Evolutionary conservation across 2,329 filamentous ascomycete species (phyloP), one percentile per base, ranked within the genome.

Genomic region (Hawksworthiomyces lignivorus): DNA sequence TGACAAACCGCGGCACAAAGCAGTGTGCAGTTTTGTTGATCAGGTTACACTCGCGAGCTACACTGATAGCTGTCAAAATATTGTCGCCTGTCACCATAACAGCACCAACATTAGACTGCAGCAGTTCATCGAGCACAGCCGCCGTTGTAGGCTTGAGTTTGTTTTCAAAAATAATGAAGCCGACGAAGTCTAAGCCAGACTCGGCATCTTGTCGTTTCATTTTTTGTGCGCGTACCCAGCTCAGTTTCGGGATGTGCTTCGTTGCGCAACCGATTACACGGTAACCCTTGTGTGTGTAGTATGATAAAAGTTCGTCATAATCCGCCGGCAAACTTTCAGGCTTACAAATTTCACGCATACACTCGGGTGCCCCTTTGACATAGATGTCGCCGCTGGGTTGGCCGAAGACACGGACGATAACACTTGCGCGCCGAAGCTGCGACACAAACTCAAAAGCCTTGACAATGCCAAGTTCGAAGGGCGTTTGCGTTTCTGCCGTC

Each of bases 21-120:
- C 92, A 97, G 52, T 94, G 87, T 1, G 87, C 83, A 21, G 78
- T 80, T 48, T 74, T 78, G 54, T 89, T 80, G 50, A 97, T 81
- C 43, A 98, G 69, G 31, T 82, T 77, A 60, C 89, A 96, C 56
- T 97, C 89, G 53, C 89, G 77, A 4, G 88, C 90, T 41, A 98
- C 92, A 54, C 89, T 96, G 56, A 98, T 89, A 18, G 92, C 92
- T 9, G 92, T 98, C 41, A 97, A 67, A 48, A 97, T 97, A 53
- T 98, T 98, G 68, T 98, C 92, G 22, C 92, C 92, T 0, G 92
- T 98, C 48, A 94, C 94, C 92, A 98, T 98, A 39, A 95, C 80
- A 21, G 84, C 83, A 27, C 87, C 79, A 51, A 98, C 95, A 43
- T 84, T 84, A 7, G 94, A 90, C 39, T 82, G 71, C 24, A 78